Evolutionary conservation across 1,284 basidiomycete species (phyloP).

Genomic region (Polyporus tsugae): DNA sequence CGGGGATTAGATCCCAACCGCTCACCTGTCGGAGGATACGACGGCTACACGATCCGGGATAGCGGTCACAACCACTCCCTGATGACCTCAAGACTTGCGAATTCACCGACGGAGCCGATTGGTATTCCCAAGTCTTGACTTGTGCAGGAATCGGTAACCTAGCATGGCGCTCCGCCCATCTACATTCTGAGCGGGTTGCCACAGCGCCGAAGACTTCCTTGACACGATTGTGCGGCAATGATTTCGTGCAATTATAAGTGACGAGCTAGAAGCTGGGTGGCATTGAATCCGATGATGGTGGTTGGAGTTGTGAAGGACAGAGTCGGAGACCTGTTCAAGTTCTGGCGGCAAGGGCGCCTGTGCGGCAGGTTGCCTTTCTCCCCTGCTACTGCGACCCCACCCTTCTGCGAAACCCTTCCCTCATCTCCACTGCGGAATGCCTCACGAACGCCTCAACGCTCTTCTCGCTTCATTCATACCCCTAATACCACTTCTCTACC

Average conservation of each 20-base stretch:
- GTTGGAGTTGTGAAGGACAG: background rate
- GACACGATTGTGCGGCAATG: background rate
- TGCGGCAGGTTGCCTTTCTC: background rate
- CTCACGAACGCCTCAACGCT: slow-evolving; percentile 1
- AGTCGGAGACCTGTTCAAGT: background rate
- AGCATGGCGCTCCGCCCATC: background rate
- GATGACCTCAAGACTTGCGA: background rate
- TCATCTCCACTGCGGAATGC: background rate
- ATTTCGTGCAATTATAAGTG: background rate
- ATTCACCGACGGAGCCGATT: no score
- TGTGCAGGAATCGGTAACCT: background rate
- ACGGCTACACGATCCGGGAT: background rate
- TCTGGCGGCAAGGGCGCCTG: background rate
- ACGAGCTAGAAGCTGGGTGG: background rate
- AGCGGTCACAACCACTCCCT: background rate
- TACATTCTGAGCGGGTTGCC: background rate
- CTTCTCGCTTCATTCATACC: slow-evolving; percentile 4
- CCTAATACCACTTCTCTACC: background rate
- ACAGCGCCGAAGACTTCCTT: background rate
- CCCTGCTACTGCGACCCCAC: background rate
- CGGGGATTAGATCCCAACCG: background rate
- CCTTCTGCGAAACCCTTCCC: slow-evolving; percentile 4
- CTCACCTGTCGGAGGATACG: background rate
- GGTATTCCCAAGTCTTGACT: background rate
- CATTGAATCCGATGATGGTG: background rate